Evolutionary conservation across 371 early-diverging fungal species (phyloP).

Genomic region (Rhizopus sp.): DNA sequence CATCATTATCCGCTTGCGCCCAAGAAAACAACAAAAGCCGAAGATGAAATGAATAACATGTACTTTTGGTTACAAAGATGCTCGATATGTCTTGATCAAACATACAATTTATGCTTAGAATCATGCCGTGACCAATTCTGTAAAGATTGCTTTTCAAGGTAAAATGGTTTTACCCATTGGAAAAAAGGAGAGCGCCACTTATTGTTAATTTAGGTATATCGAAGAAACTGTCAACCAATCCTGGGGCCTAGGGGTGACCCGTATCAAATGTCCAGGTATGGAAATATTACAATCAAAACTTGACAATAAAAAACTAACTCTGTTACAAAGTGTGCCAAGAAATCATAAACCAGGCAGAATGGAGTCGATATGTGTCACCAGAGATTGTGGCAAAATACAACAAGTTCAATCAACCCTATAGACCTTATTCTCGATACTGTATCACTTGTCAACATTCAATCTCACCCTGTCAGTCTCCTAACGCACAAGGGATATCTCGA

Average conservation of each 20-base stretch:
- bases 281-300: not conserved
- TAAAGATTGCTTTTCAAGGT: constrained; percentile 66
- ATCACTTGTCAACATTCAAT: constrained; percentile 46
- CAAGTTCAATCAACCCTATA: constrained; percentile 65
- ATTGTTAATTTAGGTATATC: constrained; percentile 47
- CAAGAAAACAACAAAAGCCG: constrained; percentile 11
- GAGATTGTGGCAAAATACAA: constrained; percentile 53
- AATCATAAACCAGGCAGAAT: constrained; percentile 55
- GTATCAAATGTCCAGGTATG: constrained; percentile 63
- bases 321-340: constrained; percentile 55
- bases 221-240: constrained; percentile 64
- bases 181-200: not conserved
- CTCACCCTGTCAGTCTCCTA: constrained; percentile 43
- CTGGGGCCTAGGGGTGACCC: constrained; percentile 66
- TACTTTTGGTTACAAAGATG: constrained; percentile 68
- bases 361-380: constrained; percentile 54
- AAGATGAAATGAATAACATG: constrained; percentile 48
- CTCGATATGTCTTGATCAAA: constrained; percentile 69
- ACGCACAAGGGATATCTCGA: constrained; percentile 29
- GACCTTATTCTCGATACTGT: constrained; percentile 61
- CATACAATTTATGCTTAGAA: constrained; percentile 61
- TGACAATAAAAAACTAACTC: not conserved
- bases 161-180: constrained; percentile 16
- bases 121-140: constrained; percentile 71
- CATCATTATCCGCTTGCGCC: constrained; percentile 20